Base-by-base conservation (phyloP, 164 flowering plant genomes). In the Euptelea pleiosperma region DNA sequence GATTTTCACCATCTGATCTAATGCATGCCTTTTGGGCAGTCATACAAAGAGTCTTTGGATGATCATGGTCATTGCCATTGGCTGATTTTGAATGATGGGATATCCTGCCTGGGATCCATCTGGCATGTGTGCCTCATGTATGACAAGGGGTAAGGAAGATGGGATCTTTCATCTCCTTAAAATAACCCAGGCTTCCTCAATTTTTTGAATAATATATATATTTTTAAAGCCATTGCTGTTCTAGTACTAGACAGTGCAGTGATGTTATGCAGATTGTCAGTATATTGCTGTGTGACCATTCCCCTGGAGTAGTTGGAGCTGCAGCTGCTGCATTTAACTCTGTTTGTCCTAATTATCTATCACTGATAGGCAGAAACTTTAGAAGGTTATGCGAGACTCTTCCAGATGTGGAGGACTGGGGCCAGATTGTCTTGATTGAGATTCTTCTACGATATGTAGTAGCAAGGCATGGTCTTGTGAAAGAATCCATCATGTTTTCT, bases 331-430 rank as follows among this genome's bases (percentile, higher is more conserved):
- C 95, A 50, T 94, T 94, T 76, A 66, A 78, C 67, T 77, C 77
- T 62, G 69, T 94, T 57, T 94, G 96, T 70, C 97, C 99, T 34
- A 82, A 79, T 61, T 80, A 82, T 58, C 77, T 88, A 21, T 61
- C 79, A 61, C 49, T 91, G 70, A 77, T 94, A 66, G 93, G 87
- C 28, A 86, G 68, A 77, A 74, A 74, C 48, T 94, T 78, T 57
- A 77, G 53, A 74, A 77, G 72, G 62, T 69, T 94, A 61, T 88
- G 99, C 64, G 88, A 91, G 76, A 76, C 74, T 72, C 89, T 94
- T 60, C 99, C 96, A 36, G 99, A 94, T 72, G 89, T 91, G 56
- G 99, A 94, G 77, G 97, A 91, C 66, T 91, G 97, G 99, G 97
- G 97, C 39, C 97, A 91, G 74, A 87, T 91, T 67, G 62, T 82